These are phyloP conservation scores for Camelina hispida DNA, from an alignment of 345 rosid species.

Conservation along the genomic window DNA sequence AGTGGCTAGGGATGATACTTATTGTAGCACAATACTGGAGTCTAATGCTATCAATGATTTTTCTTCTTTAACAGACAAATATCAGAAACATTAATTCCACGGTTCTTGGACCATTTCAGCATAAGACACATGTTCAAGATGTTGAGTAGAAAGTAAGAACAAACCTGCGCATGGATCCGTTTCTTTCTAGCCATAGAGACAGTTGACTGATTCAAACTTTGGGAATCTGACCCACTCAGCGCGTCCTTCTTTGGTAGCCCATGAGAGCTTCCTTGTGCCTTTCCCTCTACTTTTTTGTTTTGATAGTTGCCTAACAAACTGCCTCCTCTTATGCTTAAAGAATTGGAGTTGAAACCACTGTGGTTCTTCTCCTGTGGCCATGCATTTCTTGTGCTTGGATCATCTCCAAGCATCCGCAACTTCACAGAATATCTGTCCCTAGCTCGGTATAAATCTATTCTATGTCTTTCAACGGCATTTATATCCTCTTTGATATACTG, in stretches of 20 bases:
- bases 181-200: slow-evolving; percentile 77
- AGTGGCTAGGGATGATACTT: slow-evolving; percentile 11
- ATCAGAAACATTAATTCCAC: slow-evolving; percentile 5
- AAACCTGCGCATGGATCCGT: slow-evolving; percentile 90
- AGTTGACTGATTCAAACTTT: slow-evolving; percentile 69
- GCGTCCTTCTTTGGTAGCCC: slow-evolving; percentile 77
- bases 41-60: slow-evolving; percentile 1
- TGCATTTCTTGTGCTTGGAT: slow-evolving; percentile 59
- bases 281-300: slow-evolving; percentile 69
- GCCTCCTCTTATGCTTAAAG: slow-evolving; percentile 67
- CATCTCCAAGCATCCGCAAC: slow-evolving; percentile 89
- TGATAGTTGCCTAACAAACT: slow-evolving; percentile 57
- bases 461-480: slow-evolving; percentile 85
- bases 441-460: slow-evolving; percentile 79
- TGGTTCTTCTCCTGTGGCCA: slow-evolving; percentile 67
- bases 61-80: background rate
- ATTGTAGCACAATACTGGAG: slow-evolving; percentile 10
- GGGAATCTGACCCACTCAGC: slow-evolving; percentile 72
- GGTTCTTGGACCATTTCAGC: slow-evolving; percentile 14
- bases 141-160: slow-evolving; percentile 38
- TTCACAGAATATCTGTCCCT: slow-evolving; percentile 81
- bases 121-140: slow-evolving; percentile 24
- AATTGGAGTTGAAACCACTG: slow-evolving; percentile 58
- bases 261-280: slow-evolving; percentile 67
- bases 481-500: slow-evolving; percentile 89